Conservation (phyloP, 176 grass and related monocot genomes). For the Zea luxurians region DNA sequence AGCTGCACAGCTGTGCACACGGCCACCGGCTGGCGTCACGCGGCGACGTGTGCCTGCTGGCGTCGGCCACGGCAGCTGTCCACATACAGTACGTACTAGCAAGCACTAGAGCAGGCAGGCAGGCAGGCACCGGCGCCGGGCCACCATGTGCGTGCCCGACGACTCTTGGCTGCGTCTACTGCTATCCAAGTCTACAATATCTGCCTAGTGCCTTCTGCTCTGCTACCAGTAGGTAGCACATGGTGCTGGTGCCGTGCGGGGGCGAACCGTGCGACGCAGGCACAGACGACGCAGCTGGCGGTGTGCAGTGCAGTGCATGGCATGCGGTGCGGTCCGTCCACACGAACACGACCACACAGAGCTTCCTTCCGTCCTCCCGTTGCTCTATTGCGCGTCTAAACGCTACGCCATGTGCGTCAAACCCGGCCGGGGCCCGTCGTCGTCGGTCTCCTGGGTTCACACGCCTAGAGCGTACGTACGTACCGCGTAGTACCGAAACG, state of each 20-base stretch:
- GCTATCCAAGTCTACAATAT: not conserved
- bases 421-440: too few relatives aligned
- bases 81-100: too few relatives aligned
- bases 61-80: not conserved
- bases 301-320: too few relatives aligned
- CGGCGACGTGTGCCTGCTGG: not conserved
- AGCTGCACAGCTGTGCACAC: not conserved
- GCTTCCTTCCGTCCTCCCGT: too few relatives aligned
- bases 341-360: too few relatives aligned
- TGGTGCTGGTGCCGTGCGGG: not conserved
- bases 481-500: too few relatives aligned
- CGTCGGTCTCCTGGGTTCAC: not conserved
- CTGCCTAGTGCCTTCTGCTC: not conserved
- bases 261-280: not conserved
- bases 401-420: not conserved
- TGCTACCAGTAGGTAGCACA: not conserved
- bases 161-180: not conserved
- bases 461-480: too few relatives aligned
- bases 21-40: not conserved
- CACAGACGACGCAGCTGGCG: too few relatives aligned
- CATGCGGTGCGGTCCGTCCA: too few relatives aligned
- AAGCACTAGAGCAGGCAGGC: too few relatives aligned
- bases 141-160: not conserved
- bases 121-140: too few relatives aligned
- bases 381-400: not conserved